These are phyloP conservation scores for Paracoccidioides brasiliensis DNA, from an alignment of 2,329 filamentous ascomycete genomes.

Conservation along the genomic window DNA sequence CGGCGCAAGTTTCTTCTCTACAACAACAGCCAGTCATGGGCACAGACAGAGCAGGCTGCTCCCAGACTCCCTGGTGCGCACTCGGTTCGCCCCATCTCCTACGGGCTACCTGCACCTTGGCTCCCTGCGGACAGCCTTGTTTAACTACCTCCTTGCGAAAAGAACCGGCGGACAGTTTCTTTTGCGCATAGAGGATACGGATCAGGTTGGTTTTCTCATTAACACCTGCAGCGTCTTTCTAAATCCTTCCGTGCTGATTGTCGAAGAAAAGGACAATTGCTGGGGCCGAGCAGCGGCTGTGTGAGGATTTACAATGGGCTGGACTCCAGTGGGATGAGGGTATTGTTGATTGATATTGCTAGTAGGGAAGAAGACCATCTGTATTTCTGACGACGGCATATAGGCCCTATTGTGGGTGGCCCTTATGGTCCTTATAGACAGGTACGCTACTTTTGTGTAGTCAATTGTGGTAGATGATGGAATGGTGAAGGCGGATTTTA, in stretches of 20 bases:
- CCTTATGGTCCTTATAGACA: conserved; percentile 77
- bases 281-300: conserved; percentile 65
- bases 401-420: conserved; percentile 68
- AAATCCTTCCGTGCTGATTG: conserved; percentile 19
- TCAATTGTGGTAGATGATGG: neutral
- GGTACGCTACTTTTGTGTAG: conserved; percentile 33
- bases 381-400: conserved; percentile 5
- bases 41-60: conserved; percentile 25
- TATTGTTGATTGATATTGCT: conserved; percentile 19
- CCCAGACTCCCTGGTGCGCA: conserved; percentile 49
- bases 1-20: conserved; percentile 20
- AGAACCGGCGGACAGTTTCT: conserved; percentile 83
- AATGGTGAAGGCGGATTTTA: neutral
- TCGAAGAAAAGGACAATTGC: conserved; percentile 63
- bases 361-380: neutral
- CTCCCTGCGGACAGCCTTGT: conserved; percentile 83
- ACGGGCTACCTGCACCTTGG: conserved; percentile 90
- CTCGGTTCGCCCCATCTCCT: conserved; percentile 88
- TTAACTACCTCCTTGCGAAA: conserved; percentile 83
- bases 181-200: conserved; percentile 86
- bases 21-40: conserved; percentile 13
- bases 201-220: conserved; percentile 49
- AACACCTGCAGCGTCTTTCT: neutral
- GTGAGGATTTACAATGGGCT: conserved; percentile 74
- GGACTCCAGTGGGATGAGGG: conserved; percentile 90